Base-by-base conservation (phyloP, 768 basidiomycete species). In the Termitomyces eurrhizus region DNA sequence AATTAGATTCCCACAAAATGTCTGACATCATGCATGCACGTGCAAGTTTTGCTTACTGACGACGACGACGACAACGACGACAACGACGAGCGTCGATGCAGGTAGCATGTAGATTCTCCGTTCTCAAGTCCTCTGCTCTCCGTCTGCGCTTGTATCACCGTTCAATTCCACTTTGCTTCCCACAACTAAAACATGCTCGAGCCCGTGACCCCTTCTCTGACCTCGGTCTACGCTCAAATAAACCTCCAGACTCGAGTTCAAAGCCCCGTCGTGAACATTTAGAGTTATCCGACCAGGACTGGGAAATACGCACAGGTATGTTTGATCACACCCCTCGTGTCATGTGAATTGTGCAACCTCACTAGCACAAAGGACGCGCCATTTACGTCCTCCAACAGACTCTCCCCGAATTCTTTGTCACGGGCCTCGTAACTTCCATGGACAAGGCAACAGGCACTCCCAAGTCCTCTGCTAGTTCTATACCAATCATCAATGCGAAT, bases 271-370 rank as follows among this genome's bases (percentile, higher is more conserved):
- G 1, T 69, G 50, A 36, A 35, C 21, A 13, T 52, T n/a, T 65
- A 5, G 68, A 77, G 62, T 67, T 91, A 8, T 82, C 88, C 1
- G 90, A 92, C 69, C 76, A 78, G 7, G 90, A 92, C 65, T 92
- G 90, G 90, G 84, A 90, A 67, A 79, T 91, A 53, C 84, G 88
- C 29, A 89, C 88, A 66, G 89, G 90, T 87, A 70, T 66, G 13
- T 29, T 29, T 2, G 36, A 3, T 29, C 29, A 29, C 21, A 21
- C 21, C 29, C 21, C 9, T n/a, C 52, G 13, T 26, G 7, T 13
- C 16, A 33, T 9, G 18, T 61, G 29, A 46, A 60, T 50, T 16
- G 18, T 49, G 58, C 54, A 50, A 62, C 53, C 54, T 57, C 48
- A 66, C 32, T 7, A 21, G 21, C 4, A 39, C 18, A 57, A 56